Conservation (phyloP, 1,284 basidiomycete species). For the Fistulinella cinereoalba region DNA sequence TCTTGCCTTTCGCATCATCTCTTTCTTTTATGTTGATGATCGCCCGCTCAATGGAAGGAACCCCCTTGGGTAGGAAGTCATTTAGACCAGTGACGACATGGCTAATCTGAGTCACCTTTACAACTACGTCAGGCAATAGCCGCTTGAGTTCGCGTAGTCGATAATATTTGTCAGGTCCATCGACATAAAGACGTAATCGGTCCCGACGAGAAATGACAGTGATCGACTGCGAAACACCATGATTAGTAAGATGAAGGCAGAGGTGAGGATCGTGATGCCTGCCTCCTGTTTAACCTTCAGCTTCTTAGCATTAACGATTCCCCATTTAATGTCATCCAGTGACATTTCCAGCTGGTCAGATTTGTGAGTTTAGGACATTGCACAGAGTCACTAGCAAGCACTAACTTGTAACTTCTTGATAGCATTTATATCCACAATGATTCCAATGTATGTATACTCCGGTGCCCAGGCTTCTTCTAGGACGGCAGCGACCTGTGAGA, state of each 20-base stretch:
- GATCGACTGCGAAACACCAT: conserved; percentile 51
- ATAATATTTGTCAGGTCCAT: conserved; percentile 86
- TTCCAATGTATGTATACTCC: conserved; percentile 89
- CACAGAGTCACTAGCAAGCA: not conserved
- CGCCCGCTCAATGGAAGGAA: conserved; percentile 81
- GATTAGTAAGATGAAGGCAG: not conserved
- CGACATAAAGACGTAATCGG: conserved; percentile 84
- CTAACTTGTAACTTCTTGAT: conserved; percentile 85
- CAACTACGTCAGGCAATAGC: conserved; percentile 77
- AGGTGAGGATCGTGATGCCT: conserved; percentile 25
- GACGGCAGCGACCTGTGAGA: conserved; percentile 76
- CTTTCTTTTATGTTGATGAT: conserved; percentile 92
- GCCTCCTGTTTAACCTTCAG: conserved; percentile 90
- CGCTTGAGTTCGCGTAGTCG: conserved; percentile 84
- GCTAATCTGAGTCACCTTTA: conserved; percentile 58
- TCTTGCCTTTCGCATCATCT: conserved; percentile 69
- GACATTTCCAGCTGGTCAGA: conserved; percentile 79
- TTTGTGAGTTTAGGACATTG: not conserved
- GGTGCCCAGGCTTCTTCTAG: conserved; percentile 97
- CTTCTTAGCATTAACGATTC: conserved; percentile 84
- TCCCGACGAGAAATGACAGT: conserved; percentile 73
- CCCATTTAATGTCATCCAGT: conserved; percentile 91
- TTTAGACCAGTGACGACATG: not conserved
- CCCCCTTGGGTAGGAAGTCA: conserved; percentile 52
- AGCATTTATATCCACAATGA: conserved; percentile 90